phyloP scores from a whole-genome alignment of 441 rosid genomes.

The Bocquillonia castaneifolia region DNA sequence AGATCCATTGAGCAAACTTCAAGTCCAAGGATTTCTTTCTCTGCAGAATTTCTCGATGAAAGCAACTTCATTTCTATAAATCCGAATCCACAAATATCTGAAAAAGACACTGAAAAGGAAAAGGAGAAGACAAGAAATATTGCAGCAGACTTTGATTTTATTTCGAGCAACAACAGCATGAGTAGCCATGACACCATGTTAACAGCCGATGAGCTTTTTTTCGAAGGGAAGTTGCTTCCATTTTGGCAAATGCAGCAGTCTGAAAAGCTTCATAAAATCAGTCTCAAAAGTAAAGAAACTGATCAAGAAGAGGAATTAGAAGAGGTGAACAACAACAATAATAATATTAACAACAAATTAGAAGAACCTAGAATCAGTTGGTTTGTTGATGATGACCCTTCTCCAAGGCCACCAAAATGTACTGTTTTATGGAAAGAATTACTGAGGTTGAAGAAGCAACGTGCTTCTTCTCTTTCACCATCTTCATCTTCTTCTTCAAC shows the following conservation, averaged over 20 bases:
- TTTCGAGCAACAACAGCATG: conserved; percentile 38
- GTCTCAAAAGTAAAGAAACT: conserved; percentile 37
- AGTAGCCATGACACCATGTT: conserved; percentile 49
- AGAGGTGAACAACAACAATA: conserved; percentile 25
- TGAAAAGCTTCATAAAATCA: conserved; percentile 65
- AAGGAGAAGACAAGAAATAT: conserved; percentile 34
- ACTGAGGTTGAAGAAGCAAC: conserved; percentile 64
- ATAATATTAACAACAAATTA: conserved; percentile 23
- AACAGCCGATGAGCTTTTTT: conserved; percentile 78
- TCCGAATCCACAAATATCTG: conserved; percentile 39
- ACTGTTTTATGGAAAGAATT: conserved; percentile 94
- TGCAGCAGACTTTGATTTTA: conserved; percentile 65
- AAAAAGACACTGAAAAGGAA: conserved; percentile 32
- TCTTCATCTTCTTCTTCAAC: conserved; percentile 69
- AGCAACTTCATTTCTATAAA: conserved; percentile 62
- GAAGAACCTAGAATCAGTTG: conserved; percentile 47
- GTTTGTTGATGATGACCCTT: conserved; percentile 88
- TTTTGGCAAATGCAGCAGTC: conserved; percentile 67
- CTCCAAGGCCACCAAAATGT: conserved; percentile 94
- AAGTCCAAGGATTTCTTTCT: conserved; percentile 78
- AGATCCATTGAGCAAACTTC: conserved; percentile 37
- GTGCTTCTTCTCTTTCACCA: conserved; percentile 49
- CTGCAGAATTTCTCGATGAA: conserved; percentile 71
- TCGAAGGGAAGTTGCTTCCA: conserved; percentile 79
- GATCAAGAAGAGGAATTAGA: conserved; percentile 31